Conservation (phyloP, 495 filamentous ascomycete species). For the Penicillium steckii region DNA sequence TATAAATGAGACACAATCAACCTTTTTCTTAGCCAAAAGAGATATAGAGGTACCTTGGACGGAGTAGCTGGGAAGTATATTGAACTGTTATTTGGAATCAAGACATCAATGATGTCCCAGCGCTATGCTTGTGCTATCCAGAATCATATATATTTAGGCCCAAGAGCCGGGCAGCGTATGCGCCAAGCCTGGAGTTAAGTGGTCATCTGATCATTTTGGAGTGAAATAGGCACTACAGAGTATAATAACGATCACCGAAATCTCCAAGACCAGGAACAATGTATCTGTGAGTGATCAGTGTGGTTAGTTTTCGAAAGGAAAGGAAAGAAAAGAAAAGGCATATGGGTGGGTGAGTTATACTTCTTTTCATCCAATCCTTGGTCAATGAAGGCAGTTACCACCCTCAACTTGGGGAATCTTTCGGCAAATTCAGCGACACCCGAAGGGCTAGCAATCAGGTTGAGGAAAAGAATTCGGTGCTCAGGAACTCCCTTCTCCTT, state of each 20-base stretch:
- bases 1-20: not conserved
- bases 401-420: conserved; percentile 85
- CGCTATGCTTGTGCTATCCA: not conserved
- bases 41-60: not conserved
- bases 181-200: not conserved
- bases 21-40: not conserved
- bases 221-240: conserved; percentile 53
- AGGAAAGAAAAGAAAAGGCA: not conserved
- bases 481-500: conserved; percentile 89
- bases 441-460: conserved; percentile 92
- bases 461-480: conserved; percentile 91
- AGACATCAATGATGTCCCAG: not conserved
- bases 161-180: not conserved
- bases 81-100: not conserved
- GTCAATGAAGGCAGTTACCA: conserved; percentile 97
- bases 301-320: not conserved
- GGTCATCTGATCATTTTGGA: too few relatives aligned
- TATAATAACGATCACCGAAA: conserved; percentile 97
- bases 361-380: conserved; percentile 95
- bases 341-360: conserved; percentile 54
- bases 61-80: not conserved
- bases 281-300: conserved; percentile 60
- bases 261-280: conserved; percentile 95
- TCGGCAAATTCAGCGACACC: conserved; percentile 87
- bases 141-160: not conserved